phyloP scores from a whole-genome alignment of 495 filamentous ascomycete genomes.

The Choiromyces venosus region DNA sequence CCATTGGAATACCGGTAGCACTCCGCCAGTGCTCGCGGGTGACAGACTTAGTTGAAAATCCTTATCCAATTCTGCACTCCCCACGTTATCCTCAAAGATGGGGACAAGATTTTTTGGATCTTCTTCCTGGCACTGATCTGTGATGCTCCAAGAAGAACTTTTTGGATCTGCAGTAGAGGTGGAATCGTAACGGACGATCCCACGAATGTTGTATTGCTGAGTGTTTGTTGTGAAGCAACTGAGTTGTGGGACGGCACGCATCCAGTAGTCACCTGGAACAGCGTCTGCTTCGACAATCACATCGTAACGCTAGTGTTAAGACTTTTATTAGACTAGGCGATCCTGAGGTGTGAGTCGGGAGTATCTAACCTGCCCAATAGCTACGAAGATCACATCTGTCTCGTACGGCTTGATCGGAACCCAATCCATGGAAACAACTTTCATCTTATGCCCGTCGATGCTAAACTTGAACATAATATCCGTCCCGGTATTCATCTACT shows the following conservation, averaged over 20 bases:
- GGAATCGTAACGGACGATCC: conserved; percentile 44
- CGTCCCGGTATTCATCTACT: conserved; percentile 51
- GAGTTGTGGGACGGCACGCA: conserved; percentile 27
- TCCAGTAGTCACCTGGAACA: conserved; percentile 41
- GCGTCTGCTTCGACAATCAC: conserved; percentile 42
- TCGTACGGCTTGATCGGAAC: conserved; percentile 45
- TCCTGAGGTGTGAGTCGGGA: too few species aligned
- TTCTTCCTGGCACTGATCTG: conserved; percentile 47
- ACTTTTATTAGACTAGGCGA: too few species aligned
- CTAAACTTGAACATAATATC: conserved; percentile 42
- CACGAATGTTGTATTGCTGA: conserved; percentile 22
- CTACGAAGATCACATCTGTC: conserved; percentile 24
- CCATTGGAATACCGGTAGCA: too few species aligned
- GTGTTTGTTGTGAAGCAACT: conserved; percentile 28
- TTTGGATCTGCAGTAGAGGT: conserved; percentile 42
- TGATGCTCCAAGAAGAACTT: conserved; percentile 36
- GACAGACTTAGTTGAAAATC: conserved; percentile 16
- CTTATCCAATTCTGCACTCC: conserved; percentile 20
- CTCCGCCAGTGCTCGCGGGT: too few species aligned
- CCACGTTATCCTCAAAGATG: conserved; percentile 44
- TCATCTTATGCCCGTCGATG: conserved; percentile 45
- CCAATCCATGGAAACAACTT: conserved; percentile 45
- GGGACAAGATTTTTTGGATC: conserved; percentile 45
- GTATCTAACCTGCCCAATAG: conserved; percentile 27
- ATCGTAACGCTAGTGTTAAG: conserved; percentile 48